phyloP scores from a whole-genome alignment of 2,329 filamentous ascomycete species.

The Penicillium capsulatum region DNA sequence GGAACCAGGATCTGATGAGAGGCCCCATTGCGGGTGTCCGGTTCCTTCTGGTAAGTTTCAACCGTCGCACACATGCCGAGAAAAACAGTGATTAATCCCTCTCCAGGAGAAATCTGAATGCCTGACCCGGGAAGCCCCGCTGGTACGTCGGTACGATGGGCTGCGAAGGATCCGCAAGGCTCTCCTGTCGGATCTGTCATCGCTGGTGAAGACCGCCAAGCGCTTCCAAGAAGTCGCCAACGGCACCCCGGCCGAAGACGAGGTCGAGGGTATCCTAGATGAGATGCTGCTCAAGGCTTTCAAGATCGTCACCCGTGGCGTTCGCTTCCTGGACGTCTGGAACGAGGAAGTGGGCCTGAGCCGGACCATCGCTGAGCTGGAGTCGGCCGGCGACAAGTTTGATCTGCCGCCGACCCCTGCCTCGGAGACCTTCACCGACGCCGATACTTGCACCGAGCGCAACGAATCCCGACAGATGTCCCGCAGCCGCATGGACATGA shows the following conservation, averaged over 20 bases:
- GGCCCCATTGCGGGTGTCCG: constrained; percentile 90
- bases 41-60: constrained; percentile 71
- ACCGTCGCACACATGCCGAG: neutral
- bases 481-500: constrained; percentile 27
- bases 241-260: constrained; percentile 40
- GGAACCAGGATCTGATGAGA: constrained; percentile 89
- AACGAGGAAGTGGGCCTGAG: constrained; percentile 54
- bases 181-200: constrained; percentile 81
- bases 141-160: constrained; percentile 70
- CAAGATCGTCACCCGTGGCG: constrained; percentile 85
- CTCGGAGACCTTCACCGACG: constrained; percentile 37
- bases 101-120: constrained; percentile 79
- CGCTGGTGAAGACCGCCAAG: constrained; percentile 84
- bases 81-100: constrained; percentile 19
- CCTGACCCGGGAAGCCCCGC: constrained; percentile 71
- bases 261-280: constrained; percentile 62
- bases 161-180: constrained; percentile 80
- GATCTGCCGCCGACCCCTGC: constrained; percentile 37
- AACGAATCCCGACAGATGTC: constrained; percentile 33
- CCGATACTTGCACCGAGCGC: constrained; percentile 25
- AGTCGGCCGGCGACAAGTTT: constrained; percentile 23
- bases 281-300: constrained; percentile 93
- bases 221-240: constrained; percentile 70
- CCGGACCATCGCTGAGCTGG: constrained; percentile 39
- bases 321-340: constrained; percentile 83